Evolutionary conservation across 441 rosid species (phyloP).

Genomic region (Omphalea diandra): DNA sequence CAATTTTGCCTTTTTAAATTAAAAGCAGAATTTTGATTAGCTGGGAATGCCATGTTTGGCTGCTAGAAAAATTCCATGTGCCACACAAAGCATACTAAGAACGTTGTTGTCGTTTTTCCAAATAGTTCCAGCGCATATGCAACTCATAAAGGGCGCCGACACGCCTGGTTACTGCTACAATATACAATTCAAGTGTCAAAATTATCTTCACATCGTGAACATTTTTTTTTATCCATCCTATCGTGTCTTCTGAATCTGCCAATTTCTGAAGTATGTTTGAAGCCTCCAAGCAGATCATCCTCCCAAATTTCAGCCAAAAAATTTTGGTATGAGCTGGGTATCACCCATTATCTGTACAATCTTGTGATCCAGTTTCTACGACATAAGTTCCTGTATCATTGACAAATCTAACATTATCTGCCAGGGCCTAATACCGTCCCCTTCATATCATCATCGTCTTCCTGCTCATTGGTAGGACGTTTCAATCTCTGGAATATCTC

Average conservation of each 20-base stretch:
- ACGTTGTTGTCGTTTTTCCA: too few relatives aligned
- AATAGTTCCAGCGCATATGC: background rate
- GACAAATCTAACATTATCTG: constrained; percentile 25
- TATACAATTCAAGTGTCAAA: too few relatives aligned
- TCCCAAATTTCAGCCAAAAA: constrained; percentile 14
- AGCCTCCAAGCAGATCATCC: constrained; percentile 13
- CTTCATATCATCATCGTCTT: constrained; percentile 43
- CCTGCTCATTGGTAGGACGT: constrained; percentile 51
- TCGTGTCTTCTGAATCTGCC: constrained; percentile 8
- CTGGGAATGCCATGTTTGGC: too few relatives aligned
- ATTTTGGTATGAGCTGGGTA: background rate
- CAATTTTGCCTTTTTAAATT: too few relatives aligned
- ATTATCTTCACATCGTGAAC: background rate
- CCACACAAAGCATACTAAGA: too few relatives aligned
- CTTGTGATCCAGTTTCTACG: constrained; percentile 21
- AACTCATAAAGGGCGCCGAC: background rate
- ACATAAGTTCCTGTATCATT: background rate
- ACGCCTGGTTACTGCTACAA: background rate
- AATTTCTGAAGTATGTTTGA: constrained; percentile 9
- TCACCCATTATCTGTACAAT: constrained; percentile 34
- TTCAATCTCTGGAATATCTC: constrained; percentile 91
- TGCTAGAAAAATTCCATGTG: too few relatives aligned
- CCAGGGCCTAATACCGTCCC: constrained; percentile 20
- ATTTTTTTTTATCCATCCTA: background rate
- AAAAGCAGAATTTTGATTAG: too few relatives aligned